Evolutionary conservation across 495 filamentous ascomycete species (phyloP).

Genomic region (Penicillium herquei): DNA sequence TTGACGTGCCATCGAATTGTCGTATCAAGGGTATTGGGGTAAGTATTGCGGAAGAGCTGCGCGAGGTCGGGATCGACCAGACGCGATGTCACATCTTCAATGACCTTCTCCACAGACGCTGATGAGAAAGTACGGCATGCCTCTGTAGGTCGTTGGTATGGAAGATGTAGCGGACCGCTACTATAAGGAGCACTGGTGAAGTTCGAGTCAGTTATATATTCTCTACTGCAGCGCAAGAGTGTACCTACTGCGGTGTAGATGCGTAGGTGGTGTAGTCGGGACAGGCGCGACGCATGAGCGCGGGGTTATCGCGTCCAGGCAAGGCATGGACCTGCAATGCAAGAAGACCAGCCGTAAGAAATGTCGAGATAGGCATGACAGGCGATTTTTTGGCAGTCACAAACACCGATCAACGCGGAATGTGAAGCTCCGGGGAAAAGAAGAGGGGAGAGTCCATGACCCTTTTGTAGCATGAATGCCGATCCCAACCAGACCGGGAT

Average conservation of each 20-base stretch:
- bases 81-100: constrained; percentile 71
- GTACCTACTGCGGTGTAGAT: constrained; percentile 43
- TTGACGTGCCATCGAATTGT: constrained; percentile 78
- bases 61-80: constrained; percentile 89
- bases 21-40: constrained; percentile 92
- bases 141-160: constrained; percentile 81
- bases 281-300: constrained; percentile 43
- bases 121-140: constrained; percentile 89
- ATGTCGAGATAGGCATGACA: constrained; percentile 20
- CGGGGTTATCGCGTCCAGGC: constrained; percentile 27
- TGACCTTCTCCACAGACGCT: constrained; percentile 80
- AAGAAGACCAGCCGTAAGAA: constrained; percentile 28
- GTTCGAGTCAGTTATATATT: constrained; percentile 3
- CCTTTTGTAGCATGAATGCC: constrained; percentile 10
- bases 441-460: constrained; percentile 6
- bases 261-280: constrained; percentile 53
- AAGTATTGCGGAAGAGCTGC: constrained; percentile 94
- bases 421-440: neutral
- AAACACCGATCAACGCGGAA: neutral
- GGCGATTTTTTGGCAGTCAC: neutral
- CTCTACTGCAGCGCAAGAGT: too few species aligned
- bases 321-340: constrained; percentile 21
- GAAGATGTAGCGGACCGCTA: constrained; percentile 73
- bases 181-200: constrained; percentile 66
- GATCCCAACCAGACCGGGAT: constrained; percentile 25